These are phyloP conservation scores for Novymonas esmeraldas DNA, from an alignment of 208 protist genomes.

Conservation along the genomic window DNA sequence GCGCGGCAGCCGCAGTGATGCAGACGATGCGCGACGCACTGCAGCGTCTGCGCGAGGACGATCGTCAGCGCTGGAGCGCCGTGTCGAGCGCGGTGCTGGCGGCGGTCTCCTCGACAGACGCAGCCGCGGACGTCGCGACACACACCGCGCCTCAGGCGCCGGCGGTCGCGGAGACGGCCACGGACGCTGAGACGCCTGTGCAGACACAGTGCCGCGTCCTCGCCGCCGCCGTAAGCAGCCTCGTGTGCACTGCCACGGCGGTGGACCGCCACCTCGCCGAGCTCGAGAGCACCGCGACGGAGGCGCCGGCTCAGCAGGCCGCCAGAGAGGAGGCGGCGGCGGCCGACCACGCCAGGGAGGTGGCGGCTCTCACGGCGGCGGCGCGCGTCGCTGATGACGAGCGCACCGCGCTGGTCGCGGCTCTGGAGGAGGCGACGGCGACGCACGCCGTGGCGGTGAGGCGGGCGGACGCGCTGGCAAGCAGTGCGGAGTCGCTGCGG, in stretches of 20 bases:
- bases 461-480: not conserved
- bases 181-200: not conserved
- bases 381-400: conserved; percentile 2
- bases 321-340: not conserved
- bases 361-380: conserved; percentile 3
- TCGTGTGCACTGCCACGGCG: not conserved
- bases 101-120: not conserved
- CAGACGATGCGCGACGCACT: conserved; percentile 6
- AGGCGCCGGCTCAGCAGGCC: not conserved
- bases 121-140: not conserved
- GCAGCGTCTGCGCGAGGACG: conserved; percentile 9
- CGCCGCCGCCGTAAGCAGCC: not conserved
- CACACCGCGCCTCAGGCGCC: not conserved
- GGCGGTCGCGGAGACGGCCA: not conserved
- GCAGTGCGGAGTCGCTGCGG: conserved; percentile 4
- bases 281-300: not conserved
- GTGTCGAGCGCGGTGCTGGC: conserved; percentile 5
- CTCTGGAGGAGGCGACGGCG: conserved; percentile 22
- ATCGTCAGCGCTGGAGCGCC: conserved; percentile 7
- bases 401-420: conserved; percentile 5
- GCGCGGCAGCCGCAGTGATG: conserved; percentile 13
- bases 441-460: not conserved
- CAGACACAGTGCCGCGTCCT: conserved; percentile 7
- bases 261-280: not conserved
- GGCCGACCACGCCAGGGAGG: not conserved